Base-by-base conservation (phyloP, 164 flowering plant genomes). In the Kingdonia uniflora region DNA sequence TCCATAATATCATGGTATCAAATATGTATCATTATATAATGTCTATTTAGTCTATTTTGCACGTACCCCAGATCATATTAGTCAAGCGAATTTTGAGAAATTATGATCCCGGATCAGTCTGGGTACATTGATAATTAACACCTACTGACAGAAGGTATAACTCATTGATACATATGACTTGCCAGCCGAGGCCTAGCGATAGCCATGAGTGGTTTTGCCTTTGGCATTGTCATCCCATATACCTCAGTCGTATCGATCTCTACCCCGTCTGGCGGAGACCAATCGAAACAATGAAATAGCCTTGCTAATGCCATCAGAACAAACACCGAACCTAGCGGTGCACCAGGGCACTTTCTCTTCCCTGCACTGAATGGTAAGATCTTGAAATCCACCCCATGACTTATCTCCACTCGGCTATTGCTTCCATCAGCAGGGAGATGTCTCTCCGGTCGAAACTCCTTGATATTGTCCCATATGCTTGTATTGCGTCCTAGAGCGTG, bases 211-310 rank as follows among this genome's bases (percentile, higher is more conserved):
- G 95, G 87, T 42, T 67, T 23, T 38, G 87, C 89, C 66, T 71
- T 86, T 12, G 99, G 97, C 99, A 94, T 89, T 7, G 97, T 94
- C 99, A 94, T 84, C 12, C 99, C 97, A 60, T 84, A 74, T 4
- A 92, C 89, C 68, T 88, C 96, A 1, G 13, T 55, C 0, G 85
- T 82, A 48, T 85, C 87, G 7, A 88, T 68, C 44, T 77, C 85
- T 33, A 73, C 1, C 14, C 84, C 89, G 0, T 69, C 63, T 0
- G 80, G 77, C 2, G 95, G 88, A 6, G 25, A 21, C 97, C 99
- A 92, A 22, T 92, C 85, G 42, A 84, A 86, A 46, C 79, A 70
- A 37, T 92, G 99, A 41, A 88, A 76, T 0, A 94, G 73, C 51
- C 82, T 67, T 52, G 99, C 97, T 70, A 94, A 59, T 17, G 82